phyloP scores from a whole-genome alignment of 192 early-diverging fungal species.

The Piromyces sp. region DNA sequence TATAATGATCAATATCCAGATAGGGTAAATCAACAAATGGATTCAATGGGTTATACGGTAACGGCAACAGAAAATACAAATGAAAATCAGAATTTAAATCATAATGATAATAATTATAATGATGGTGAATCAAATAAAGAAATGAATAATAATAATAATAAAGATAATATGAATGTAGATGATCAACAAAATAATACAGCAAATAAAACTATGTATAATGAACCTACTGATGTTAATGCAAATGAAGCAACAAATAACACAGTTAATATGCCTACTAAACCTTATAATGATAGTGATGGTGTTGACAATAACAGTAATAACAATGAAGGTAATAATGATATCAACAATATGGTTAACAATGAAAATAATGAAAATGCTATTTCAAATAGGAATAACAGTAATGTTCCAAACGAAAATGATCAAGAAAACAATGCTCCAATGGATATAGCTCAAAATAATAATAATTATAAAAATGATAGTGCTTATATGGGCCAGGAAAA shows the following conservation, averaged over 20 bases:
- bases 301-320: not conserved
- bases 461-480: too few relatives aligned
- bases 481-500: too few relatives aligned
- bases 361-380: not conserved
- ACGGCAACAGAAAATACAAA: too few relatives aligned
- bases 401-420: too few relatives aligned
- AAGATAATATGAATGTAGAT: not conserved
- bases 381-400: not conserved
- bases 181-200: not conserved
- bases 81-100: too few relatives aligned
- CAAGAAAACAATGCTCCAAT: too few relatives aligned
- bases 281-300: not conserved
- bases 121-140: not conserved
- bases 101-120: too few relatives aligned
- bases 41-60: too few relatives aligned
- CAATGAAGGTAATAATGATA: not conserved
- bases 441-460: too few relatives aligned
- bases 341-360: not conserved
- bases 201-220: not conserved
- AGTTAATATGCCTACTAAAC: too few relatives aligned
- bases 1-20: too few relatives aligned
- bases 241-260: not conserved
- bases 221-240: not conserved
- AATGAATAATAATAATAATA: not conserved
- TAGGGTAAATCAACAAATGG: too few relatives aligned